Evolutionary conservation across 139 green algal species (phyloP), one percentile per base, ranked within the genome.

Genomic region (Tetraselmis chui): DNA sequence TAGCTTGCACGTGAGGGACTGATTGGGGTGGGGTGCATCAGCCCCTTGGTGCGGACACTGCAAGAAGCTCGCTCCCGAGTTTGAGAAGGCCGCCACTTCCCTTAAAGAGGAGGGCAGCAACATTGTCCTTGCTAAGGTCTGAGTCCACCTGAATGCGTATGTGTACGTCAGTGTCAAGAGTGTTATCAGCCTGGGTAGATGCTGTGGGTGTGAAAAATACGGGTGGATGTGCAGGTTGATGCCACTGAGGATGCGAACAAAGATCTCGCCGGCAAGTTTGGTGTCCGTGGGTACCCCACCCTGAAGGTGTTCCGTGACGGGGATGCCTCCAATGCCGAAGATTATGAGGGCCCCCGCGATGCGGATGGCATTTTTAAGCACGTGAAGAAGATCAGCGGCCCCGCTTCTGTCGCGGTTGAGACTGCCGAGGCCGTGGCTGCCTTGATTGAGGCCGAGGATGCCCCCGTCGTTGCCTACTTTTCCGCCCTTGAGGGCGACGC

Each of bases 11-110:
- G n/a, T n/a, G n/a, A n/a, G n/a, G n/a, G n/a, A n/a, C n/a, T n/a
- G n/a, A n/a, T n/a, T n/a, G n/a, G n/a, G n/a, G n/a, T n/a, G n/a
- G n/a, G n/a, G n/a, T n/a, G n/a, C n/a, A n/a, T n/a, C 45, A 67
- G 45, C 90, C 23, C 89, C 91, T 23, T 94, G 89, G 90, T 94
- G 90, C 79, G 89, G 89, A 1, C 90, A 94, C 84, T 94, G 90
- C 83, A 93, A 94, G 86, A 83, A 87, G 23, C 87, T 94, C 0
- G 85, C 81, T 1, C 88, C 88, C 26, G 82, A 86, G 28, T 91
- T 80, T 28, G 88, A 91, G 76, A 90, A 90, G 2, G 88, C 88
- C 24, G 88, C 88, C 24, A 83, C 30, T 28, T 59, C 85, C 11
- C 78, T 91, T 24, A 89, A 88, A 76, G 79, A 80, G 25, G 75